These are phyloP conservation scores for Brassica incana DNA, from an alignment of 345 rosid species.

Conservation along the genomic window DNA sequence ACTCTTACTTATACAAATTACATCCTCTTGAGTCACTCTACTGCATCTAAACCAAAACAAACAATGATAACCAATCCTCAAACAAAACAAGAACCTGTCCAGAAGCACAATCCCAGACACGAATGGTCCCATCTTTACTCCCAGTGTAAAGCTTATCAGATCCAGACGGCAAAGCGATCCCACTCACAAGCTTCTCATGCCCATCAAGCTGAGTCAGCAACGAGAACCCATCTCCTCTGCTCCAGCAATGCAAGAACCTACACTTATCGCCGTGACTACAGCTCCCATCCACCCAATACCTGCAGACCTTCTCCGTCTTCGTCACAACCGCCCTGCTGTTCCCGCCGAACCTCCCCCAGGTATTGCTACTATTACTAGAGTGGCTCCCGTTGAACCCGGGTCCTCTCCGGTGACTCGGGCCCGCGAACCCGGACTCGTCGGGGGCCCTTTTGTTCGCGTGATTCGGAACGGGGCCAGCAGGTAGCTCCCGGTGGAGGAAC, in stretches of 20 bases:
- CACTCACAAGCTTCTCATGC: constrained; percentile 80
- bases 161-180: constrained; percentile 80
- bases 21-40: not conserved
- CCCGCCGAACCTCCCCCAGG: constrained; percentile 65
- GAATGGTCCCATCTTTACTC: constrained; percentile 78
- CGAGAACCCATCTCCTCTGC: constrained; percentile 69
- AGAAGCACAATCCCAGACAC: constrained; percentile 92
- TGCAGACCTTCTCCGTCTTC: constrained; percentile 76
- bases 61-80: not conserved
- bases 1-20: not conserved
- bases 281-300: constrained; percentile 81
- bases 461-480: constrained; percentile 46
- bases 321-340: constrained; percentile 45
- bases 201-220: constrained; percentile 85
- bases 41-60: not conserved
- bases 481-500: constrained; percentile 71
- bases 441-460: constrained; percentile 50
- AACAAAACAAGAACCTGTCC: constrained; percentile 67
- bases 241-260: constrained; percentile 89
- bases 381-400: constrained; percentile 45
- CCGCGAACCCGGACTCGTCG: constrained; percentile 61
- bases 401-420: constrained; percentile 58
- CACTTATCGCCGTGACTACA: constrained; percentile 81
- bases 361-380: constrained; percentile 16
- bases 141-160: constrained; percentile 92